A percentile compares a stretch with the other conserved stretches of the same genome.
phyloP scores from a whole-genome alignment of 2,329 filamentous ascomycete species.

The Scedosporium minutisporum region DNA sequence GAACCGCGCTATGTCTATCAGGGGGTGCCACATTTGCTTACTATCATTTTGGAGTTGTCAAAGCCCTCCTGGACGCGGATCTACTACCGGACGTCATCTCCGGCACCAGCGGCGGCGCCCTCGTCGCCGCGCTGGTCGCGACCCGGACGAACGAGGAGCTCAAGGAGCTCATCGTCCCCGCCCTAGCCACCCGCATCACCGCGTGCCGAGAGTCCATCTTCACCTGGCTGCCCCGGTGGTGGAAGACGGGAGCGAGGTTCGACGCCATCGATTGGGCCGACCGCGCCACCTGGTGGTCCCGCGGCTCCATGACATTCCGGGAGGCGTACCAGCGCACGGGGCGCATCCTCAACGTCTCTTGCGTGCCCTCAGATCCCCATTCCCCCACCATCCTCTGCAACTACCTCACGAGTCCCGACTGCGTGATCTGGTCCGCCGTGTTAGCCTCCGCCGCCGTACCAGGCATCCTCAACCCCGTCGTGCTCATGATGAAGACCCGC shows the following conservation, averaged over 20 bases:
- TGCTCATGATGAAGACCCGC: slow-evolving; percentile 79
- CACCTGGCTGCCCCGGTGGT: slow-evolving; percentile 78
- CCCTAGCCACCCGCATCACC: slow-evolving; percentile 73
- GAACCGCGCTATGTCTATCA: slow-evolving; percentile 85
- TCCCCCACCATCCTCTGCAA: slow-evolving; percentile 88
- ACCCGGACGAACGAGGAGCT: slow-evolving; percentile 90
- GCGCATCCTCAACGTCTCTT: slow-evolving; percentile 89
- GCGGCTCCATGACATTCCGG: slow-evolving; percentile 84
- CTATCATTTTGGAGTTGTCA: slow-evolving; percentile 90
- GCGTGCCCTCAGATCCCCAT: slow-evolving; percentile 91
- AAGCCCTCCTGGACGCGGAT: slow-evolving; percentile 76
- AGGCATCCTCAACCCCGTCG: slow-evolving; percentile 88
- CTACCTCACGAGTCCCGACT: slow-evolving; percentile 90
- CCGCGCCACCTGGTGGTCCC: slow-evolving; percentile 79
- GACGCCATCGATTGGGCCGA: slow-evolving; percentile 88
- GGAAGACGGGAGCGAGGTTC: slow-evolving; percentile 84
- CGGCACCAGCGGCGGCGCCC: slow-evolving; percentile 85
- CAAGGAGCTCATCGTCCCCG: slow-evolving; percentile 73
- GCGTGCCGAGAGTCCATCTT: slow-evolving; percentile 71
- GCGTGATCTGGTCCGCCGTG: slow-evolving; percentile 96
- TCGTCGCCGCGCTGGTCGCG: slow-evolving; percentile 78
- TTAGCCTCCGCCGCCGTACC: slow-evolving; percentile 91
- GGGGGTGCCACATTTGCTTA: slow-evolving; percentile 93
- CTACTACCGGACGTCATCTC: slow-evolving; percentile 90
- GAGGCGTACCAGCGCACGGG: slow-evolving; percentile 93